Evolutionary conservation across 768 basidiomycete species (phyloP).

Genomic region (Russula vinacea): DNA sequence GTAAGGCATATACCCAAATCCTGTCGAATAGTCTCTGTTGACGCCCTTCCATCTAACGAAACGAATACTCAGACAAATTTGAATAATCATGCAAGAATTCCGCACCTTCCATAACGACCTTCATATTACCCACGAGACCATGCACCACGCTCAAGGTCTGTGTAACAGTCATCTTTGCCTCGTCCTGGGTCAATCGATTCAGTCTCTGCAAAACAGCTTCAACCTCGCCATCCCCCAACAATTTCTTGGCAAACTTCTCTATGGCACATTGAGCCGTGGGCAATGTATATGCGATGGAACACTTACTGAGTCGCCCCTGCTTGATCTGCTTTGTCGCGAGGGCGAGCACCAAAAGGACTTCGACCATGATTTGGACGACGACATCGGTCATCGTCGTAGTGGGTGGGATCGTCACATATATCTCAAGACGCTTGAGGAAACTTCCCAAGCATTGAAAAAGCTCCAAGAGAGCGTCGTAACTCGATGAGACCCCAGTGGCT

Average conservation of each 20-base stretch:
- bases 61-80: background rate
- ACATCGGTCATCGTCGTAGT: background rate
- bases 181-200: background rate
- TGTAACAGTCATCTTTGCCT: background rate
- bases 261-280: background rate
- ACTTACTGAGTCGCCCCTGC: background rate
- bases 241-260: background rate
- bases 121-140: background rate
- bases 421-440: background rate
- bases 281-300: background rate
- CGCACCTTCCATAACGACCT: background rate
- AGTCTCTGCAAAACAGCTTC: background rate
- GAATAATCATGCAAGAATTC: background rate
- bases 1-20: background rate
- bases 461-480: slow-evolving; percentile 10
- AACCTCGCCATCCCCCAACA: background rate
- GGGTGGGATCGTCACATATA: background rate
- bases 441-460: background rate
- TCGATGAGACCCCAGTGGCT: background rate
- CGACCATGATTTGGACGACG: background rate
- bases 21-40: background rate
- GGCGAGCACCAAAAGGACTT: slow-evolving; percentile 1
- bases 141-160: background rate
- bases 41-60: background rate
- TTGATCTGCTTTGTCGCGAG: background rate